Conservation (phyloP, 2,329 filamentous ascomycete genomes). For the Aspergillus fumigatus region DNA sequence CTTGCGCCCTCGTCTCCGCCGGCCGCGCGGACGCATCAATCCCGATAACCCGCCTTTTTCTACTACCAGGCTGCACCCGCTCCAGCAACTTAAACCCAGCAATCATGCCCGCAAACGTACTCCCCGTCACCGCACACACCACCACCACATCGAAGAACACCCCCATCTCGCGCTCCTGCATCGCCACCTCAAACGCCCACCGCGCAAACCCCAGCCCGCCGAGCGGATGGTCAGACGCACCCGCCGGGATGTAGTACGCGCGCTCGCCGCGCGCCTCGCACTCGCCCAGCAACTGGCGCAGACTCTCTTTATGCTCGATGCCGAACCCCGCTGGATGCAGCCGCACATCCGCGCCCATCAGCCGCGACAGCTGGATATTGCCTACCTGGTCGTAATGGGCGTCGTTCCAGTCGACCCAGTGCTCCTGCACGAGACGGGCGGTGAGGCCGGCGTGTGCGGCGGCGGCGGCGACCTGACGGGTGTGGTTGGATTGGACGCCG, state of each 20-base stretch:
- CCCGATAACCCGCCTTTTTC: slow-evolving; percentile 56
- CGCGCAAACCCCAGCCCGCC: slow-evolving; percentile 67
- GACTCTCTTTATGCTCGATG: slow-evolving; percentile 63
- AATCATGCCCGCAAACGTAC: slow-evolving; percentile 67
- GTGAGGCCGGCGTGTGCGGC: slow-evolving; percentile 54
- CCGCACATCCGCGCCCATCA: slow-evolving; percentile 62
- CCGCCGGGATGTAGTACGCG: slow-evolving; percentile 69
- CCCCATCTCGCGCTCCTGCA: slow-evolving; percentile 58
- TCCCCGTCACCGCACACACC: slow-evolving; percentile 68
- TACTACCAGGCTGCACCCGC: slow-evolving; percentile 33
- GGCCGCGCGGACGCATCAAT: slow-evolving; percentile 61
- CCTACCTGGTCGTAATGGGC: slow-evolving; percentile 60
- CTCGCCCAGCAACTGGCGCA: slow-evolving; percentile 52
- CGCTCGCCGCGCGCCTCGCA: slow-evolving; percentile 51
- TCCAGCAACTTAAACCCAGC: slow-evolving; percentile 66
- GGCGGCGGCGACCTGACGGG: slow-evolving; percentile 61
- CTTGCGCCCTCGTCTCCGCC: slow-evolving; percentile 59
- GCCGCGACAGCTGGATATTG: slow-evolving; percentile 65
- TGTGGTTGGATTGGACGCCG: slow-evolving; percentile 67
- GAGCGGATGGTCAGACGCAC: slow-evolving; percentile 65
- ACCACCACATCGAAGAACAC: slow-evolving; percentile 65
- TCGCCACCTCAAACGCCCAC: slow-evolving; percentile 65
- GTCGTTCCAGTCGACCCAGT: slow-evolving; percentile 63
- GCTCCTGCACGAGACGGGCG: slow-evolving; percentile 55
- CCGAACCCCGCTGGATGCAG: slow-evolving; percentile 60